A percentile compares a stretch with the other conserved stretches of the same genome.
phyloP scores from a whole-genome alignment of 768 basidiomycete species.

The Naganishia vaughanmartiniae region DNA sequence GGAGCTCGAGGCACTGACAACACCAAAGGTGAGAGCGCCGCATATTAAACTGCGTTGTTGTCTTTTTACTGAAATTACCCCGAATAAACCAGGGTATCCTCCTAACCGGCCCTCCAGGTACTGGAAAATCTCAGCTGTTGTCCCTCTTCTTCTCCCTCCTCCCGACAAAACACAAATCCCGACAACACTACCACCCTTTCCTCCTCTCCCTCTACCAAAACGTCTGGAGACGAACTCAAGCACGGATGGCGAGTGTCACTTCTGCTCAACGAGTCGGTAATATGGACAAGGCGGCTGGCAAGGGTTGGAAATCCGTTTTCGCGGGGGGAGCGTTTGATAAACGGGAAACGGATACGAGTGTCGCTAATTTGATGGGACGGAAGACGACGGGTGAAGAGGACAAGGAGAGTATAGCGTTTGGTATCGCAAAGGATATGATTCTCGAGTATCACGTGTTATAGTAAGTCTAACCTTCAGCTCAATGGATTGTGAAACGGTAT shows the following conservation, averaged over 20 bases:
- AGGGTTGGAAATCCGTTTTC: conserved; percentile 50
- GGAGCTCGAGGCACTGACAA: conserved; percentile 58
- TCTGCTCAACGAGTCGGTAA: conserved; percentile 33
- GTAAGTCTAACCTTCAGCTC: conserved; percentile 42
- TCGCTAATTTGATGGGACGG: conserved; percentile 39
- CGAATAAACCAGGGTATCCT: conserved; percentile 55
- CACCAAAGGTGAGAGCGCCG: conserved; percentile 56
- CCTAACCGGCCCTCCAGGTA: conserved; percentile 59
- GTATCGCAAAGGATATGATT: conserved; percentile 51
- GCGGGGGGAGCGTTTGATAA: conserved; percentile 46
- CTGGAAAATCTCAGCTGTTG: conserved; percentile 60
- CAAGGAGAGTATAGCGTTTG: conserved; percentile 52
- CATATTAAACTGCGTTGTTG: not conserved
- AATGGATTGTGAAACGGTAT: no score
- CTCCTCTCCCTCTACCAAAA: conserved; percentile 29
- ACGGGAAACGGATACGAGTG: conserved; percentile 40
- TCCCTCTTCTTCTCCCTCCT: conserved; percentile 62
- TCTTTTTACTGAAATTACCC: not conserved
- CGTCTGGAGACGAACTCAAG: conserved; percentile 34
- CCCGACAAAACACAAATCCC: conserved; percentile 59
- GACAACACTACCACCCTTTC: conserved; percentile 59
- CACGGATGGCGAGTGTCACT: conserved; percentile 33
- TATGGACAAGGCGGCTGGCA: conserved; percentile 43
- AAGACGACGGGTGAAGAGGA: conserved; percentile 39
- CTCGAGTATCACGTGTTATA: conserved; percentile 48